phyloP scores from a whole-genome alignment of 208 protist genomes.

The Trypanosoma avium region DNA sequence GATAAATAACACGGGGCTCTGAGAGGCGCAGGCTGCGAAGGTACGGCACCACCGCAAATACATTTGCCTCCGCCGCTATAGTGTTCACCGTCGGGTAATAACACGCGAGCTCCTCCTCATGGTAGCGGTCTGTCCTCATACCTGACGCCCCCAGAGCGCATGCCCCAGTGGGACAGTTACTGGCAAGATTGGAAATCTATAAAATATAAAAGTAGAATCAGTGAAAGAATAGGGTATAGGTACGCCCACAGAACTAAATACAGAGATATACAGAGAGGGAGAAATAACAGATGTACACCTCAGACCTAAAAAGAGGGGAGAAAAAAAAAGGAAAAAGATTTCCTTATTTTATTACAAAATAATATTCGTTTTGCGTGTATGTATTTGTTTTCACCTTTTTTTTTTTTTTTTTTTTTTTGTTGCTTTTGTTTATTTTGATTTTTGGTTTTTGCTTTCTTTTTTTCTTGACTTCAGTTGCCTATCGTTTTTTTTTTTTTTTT shows the following conservation, averaged over 20 bases:
- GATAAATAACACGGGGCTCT: constrained; percentile 43
- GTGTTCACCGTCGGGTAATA: constrained; percentile 18
- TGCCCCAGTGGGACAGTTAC: no score
- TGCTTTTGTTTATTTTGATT: neutral
- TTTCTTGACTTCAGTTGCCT: neutral
- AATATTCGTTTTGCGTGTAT: constrained; percentile 14
- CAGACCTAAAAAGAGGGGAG: neutral
- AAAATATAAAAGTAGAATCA: no score
- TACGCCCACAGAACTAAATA: no score
- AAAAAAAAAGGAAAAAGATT: constrained; percentile 10
- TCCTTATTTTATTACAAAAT: constrained; percentile 2
- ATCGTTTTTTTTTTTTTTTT: neutral
- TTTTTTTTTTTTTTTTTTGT: neutral
- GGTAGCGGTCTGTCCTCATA: constrained; percentile 9
- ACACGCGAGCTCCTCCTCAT: no score
- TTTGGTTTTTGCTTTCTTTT: neutral
- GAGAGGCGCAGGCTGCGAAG: constrained; percentile 34
- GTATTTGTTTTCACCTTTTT: neutral
- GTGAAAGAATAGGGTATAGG: no score
- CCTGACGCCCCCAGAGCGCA: no score
- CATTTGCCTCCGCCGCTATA: neutral
- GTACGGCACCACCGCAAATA: constrained; percentile 41
- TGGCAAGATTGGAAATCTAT: no score
- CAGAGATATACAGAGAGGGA: neutral
- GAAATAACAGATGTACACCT: neutral